Evolutionary conservation across 495 filamentous ascomycete genomes (phyloP), one percentile per base, ranked within the genome.

Genomic region (Neurospora tetrasperma): DNA sequence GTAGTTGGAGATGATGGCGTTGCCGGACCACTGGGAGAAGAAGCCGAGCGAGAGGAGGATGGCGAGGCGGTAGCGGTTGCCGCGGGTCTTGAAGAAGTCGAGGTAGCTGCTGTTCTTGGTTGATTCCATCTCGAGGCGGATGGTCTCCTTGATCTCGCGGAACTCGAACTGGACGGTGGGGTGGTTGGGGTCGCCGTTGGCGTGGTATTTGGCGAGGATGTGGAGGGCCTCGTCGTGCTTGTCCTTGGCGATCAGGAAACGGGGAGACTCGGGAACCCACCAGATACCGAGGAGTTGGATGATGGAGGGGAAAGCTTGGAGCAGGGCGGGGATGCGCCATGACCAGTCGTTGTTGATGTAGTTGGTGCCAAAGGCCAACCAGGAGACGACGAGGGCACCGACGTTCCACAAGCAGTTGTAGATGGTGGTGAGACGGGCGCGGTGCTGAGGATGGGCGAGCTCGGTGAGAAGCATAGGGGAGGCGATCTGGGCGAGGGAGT

Each of bases 1-100:
- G 77, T 90, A 92, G 83, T 92, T 91, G 69, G 86, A 88, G 76
- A 91, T 87, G 46, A 90, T 85, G 71, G 86, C 87, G 75, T 92
- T 92, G 70, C 90, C 90, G 70, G 87, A 89, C 84, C 88, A 92
- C 83, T 93, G 91, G 10, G 88, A 88, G 81, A 90, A 88, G 76
- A 90, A 76, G 75, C 89, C 89, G 41, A 90, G 82, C 27, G 86
- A 86, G 44, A 90, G 79, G 42, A 89, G 85, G 38, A 92, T 80
- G 46, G 79, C 71, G 5, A 92, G 76, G 38, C 90, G 86, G 76
- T 89, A 89, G 9, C 89, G 86, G 82, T 93, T 94, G 72, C 91
- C 90, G 79, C 86, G 87, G 72, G 90, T 91, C 68, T 80, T 81
- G 83, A 92, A 82, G 82, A 92, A 89, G 74, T 91, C 89, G 43